Evolutionary conservation across 2,329 filamentous ascomycete genomes (phyloP), one percentile per base, ranked within the genome.

Genomic region (Phaeosphaeria sp.): DNA sequence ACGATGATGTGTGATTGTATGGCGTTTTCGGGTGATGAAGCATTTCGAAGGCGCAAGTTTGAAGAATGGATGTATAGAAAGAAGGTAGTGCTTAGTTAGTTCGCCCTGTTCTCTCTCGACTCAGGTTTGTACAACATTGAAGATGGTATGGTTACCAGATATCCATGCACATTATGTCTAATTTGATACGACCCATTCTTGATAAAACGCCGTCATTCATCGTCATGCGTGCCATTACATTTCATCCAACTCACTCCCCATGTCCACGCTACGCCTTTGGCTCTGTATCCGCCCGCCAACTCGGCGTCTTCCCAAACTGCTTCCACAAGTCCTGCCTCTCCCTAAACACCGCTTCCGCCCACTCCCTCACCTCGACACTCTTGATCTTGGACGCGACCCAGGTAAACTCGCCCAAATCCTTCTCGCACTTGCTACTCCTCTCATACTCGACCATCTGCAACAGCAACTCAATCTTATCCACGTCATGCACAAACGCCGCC

Each of bases 391-490:
- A 84, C 9, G 90, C 86, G 2, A 97, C 95, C 72, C 90, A 89
- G 0, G 87, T 85, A 67, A 99, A 98, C 80, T 99, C 95, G 52
- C 90, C 87, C 50, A 99, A 80, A 76, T 98, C 92, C 41, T 92
- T 77, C 62, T 81, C 79, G 25, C 87, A 86, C 54, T 88, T 79
- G 50, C 87, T 83, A 13, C 84, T 80, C 69, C 90, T 89, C 85
- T 99, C 95, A 73, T 99, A 99, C 78, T 99, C 95, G 27, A 96
- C 82, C 91, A 97, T 97, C 81, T 99, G 95, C 72, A 96, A 81
- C 60, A 99, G 80, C 64, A 99, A 82, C 81, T 99, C 95, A 77
- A 99, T 88, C 87, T 98, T 98, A 80, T 99, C 95, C 58, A 99
- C 87, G 76, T 99, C 95, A 76, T 99, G 95, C 44, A 99, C 95